Conservation (phyloP, 306 rosid genomes). For the Luffa acutangula region DNA sequence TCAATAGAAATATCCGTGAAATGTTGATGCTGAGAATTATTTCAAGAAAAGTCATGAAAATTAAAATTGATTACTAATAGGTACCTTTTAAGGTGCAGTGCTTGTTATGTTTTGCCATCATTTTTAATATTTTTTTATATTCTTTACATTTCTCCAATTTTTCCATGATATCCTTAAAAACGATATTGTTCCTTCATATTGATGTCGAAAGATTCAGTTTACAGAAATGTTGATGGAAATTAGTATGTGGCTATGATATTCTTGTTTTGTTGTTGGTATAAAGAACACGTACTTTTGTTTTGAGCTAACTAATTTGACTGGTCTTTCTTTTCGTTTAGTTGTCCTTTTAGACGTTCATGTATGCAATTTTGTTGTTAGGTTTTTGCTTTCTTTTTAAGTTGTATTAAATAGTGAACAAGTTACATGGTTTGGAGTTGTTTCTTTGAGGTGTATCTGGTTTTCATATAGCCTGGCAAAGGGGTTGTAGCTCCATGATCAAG, state of each 20-base stretch:
- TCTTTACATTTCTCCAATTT: not conserved
- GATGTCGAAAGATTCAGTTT: not conserved
- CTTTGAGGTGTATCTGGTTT: not conserved
- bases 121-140: not conserved
- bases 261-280: not conserved
- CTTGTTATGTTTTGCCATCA: not conserved
- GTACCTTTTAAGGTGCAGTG: not conserved
- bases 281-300: not conserved
- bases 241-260: not conserved
- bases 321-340: not conserved
- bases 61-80: not conserved
- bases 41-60: not conserved
- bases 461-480: not conserved
- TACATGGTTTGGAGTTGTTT: not conserved
- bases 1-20: not conserved
- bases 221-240: not conserved
- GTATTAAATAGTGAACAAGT: not conserved
- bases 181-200: not conserved
- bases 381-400: not conserved
- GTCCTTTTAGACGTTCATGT: not conserved
- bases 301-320: not conserved
- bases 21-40: not conserved
- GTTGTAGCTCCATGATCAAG: not conserved
- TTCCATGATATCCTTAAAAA: not conserved
- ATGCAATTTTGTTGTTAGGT: not conserved